phyloP scores from a whole-genome alignment of 169 alveolate species.

The Plasmodium relictum region DNA sequence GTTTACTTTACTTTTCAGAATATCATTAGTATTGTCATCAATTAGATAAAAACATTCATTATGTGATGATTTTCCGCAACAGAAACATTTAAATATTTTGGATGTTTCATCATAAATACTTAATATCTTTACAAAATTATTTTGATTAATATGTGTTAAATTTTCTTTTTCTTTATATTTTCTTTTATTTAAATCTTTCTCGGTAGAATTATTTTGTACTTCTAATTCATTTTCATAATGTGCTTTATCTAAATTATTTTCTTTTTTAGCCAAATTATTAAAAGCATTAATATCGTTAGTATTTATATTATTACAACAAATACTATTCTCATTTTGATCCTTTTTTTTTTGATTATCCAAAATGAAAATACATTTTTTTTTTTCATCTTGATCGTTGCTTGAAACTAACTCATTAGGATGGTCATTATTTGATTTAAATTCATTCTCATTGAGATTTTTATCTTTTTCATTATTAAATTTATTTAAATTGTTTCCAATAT shows the following conservation, averaged over 20 bases:
- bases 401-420: no score
- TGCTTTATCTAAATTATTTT: no score
- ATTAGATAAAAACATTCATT: constrained; percentile 51
- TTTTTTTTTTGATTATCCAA: no score
- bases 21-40: constrained; percentile 5
- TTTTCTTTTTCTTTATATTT: neutral
- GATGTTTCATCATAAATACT: constrained; percentile 28
- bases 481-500: neutral
- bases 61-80: constrained; percentile 60
- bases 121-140: constrained; percentile 10
- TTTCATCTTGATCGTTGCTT: neutral
- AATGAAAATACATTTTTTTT: neutral
- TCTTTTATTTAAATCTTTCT: neutral
- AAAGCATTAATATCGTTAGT: no score
- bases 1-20: constrained; percentile 6
- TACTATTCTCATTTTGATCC: no score
- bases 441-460: no score
- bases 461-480: no score
- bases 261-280: no score
- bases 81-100: constrained; percentile 54
- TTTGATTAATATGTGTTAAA: constrained; percentile 1
- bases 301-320: no score
- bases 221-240: no score
- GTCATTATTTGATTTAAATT: no score
- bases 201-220: no score